These are phyloP conservation scores for Sclerotinia minor DNA, from an alignment of 2,329 filamentous ascomycete genomes.

Conservation along the genomic window DNA sequence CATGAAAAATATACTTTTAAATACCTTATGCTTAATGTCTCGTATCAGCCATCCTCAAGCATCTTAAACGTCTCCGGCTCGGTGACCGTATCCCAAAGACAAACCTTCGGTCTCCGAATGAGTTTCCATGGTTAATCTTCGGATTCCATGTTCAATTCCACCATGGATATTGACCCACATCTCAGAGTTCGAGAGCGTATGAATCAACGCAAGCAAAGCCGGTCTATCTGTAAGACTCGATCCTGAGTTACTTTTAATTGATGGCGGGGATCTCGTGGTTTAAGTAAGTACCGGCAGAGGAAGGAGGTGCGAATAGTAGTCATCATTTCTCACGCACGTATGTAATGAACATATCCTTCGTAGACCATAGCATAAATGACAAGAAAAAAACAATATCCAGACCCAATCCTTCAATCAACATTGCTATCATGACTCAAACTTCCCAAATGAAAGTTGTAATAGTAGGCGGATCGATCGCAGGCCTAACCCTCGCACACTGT, in stretches of 20 bases:
- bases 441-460: conserved; percentile 32
- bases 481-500: conserved; percentile 34
- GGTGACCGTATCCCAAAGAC: too few relatives aligned
- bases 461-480: conserved; percentile 33
- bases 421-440: conserved; percentile 9
- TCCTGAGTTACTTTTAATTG: background rate
- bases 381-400: too few relatives aligned
- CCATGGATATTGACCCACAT: background rate
- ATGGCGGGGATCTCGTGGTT: background rate
- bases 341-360: background rate
- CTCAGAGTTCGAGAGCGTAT: background rate
- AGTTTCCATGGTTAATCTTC: too few relatives aligned
- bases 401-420: too few relatives aligned
- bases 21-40: too few relatives aligned
- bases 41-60: too few relatives aligned
- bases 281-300: background rate
- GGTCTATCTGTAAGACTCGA: background rate
- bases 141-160: background rate
- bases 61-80: too few relatives aligned
- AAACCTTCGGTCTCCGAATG: too few relatives aligned
- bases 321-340: background rate
- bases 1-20: too few relatives aligned
- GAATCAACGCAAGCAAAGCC: background rate
- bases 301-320: background rate
- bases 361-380: conserved; percentile 3